Evolutionary conservation across 2,329 filamentous ascomycete species (phyloP), one percentile per base, ranked within the genome.

Genomic region (Zasmidium angulare): DNA sequence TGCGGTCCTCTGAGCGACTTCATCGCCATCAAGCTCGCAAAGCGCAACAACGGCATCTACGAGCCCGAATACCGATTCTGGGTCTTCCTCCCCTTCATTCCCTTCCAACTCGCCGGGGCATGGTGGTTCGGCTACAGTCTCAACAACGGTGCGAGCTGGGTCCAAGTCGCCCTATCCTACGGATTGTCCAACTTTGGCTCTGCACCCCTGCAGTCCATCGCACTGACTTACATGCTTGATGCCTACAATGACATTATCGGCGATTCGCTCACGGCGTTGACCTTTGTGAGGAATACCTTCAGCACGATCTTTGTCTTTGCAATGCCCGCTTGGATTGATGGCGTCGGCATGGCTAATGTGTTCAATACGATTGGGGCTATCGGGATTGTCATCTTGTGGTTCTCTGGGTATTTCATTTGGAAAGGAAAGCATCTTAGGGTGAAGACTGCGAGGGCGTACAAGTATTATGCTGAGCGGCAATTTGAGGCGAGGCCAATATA

Each of bases 1-100:
- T 74, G 75, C 0, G 81, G 80, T 1, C 79, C 79, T 0, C 63
- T 82, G 50, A 80, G 77, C 64, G 81, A 81, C 67, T 78, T 72
- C 69, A 66, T 78, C 29, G 61, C 58, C 1, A 23, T 81, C 11
- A 59, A 64, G 26, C 59, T 73, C 3, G 62, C 72, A 10, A 69
- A 66, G 53, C 64, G 70, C 12, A 74, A 74, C 61, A 63, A 68
- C 19, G 73, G 73, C 10, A 66, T 75, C 40, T 73, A 72, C 53
- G 73, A 75, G 60, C 72, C 73, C 0, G 72, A 75, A 56, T 66
- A 70, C 47, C 63, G 73, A 7, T 43, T 43, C 36, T 77, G 26
- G 69, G 73, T 55, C 63, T 76, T 50, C 66, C 69, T 43, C 66
- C 75, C 47, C 60, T 74, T 49, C 52, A 69, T 55, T 55, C 74